Evolutionary conservation across 2,329 filamentous ascomycete genomes (phyloP).

Genomic region (Rutstroemia sp.): DNA sequence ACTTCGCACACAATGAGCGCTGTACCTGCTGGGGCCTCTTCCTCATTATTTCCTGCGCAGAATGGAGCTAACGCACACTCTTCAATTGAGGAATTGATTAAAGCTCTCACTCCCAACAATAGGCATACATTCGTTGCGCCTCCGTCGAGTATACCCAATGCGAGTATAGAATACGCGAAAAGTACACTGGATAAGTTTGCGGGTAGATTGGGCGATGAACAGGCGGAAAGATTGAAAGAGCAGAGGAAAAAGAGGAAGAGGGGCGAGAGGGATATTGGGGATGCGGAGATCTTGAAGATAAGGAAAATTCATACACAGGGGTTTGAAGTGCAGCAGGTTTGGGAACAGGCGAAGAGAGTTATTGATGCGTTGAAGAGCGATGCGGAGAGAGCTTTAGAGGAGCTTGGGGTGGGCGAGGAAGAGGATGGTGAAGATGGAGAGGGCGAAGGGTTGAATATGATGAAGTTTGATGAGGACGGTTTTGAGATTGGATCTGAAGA

Average conservation of each 20-base stretch:
- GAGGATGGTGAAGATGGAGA: slow-evolving; percentile 31
- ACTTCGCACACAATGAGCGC: slow-evolving; percentile 57
- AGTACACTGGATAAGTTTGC: slow-evolving; percentile 73
- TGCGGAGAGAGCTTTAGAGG: slow-evolving; percentile 40
- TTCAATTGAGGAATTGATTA: slow-evolving; percentile 19
- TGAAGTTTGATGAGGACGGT: slow-evolving; percentile 34
- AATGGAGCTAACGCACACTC: slow-evolving; percentile 11
- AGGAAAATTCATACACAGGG: slow-evolving; percentile 80
- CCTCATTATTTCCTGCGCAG: slow-evolving; percentile 30
- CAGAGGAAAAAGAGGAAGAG: slow-evolving; percentile 72
- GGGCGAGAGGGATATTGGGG: slow-evolving; percentile 39
- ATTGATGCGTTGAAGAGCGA: slow-evolving; percentile 57
- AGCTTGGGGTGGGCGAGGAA: slow-evolving; percentile 23
- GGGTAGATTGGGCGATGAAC: slow-evolving; percentile 62
- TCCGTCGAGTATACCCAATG: slow-evolving; percentile 54
- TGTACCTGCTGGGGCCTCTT: slow-evolving; percentile 32
- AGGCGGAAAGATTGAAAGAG: slow-evolving; percentile 60
- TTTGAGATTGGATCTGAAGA: slow-evolving; percentile 31
- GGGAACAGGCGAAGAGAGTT: slow-evolving; percentile 85
- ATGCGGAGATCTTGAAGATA: slow-evolving; percentile 57
- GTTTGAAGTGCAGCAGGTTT: slow-evolving; percentile 82
- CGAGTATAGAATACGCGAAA: slow-evolving; percentile 71
- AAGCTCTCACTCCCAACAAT: slow-evolving; percentile 22
- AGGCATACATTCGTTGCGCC: slow-evolving; percentile 64
- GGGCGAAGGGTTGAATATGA: slow-evolving; percentile 28